Conservation (phyloP, 192 early-diverging fungal genomes). For the Chytriomyces sp. region DNA sequence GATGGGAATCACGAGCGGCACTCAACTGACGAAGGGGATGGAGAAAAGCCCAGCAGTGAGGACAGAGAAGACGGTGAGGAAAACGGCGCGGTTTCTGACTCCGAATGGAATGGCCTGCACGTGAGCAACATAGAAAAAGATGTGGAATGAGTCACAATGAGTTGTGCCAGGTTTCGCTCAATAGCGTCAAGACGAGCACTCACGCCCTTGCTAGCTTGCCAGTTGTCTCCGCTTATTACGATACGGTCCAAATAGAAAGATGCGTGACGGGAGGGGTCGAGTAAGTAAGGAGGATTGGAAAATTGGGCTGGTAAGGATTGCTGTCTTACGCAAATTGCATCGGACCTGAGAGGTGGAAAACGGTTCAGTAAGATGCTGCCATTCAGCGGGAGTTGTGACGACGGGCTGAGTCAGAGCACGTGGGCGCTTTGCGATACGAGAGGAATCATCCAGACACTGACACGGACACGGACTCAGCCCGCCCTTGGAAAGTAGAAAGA, state of each 20-base stretch:
- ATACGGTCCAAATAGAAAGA: too few species aligned
- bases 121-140: background rate
- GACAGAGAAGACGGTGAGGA: conserved; percentile 14
- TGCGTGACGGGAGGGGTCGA: background rate
- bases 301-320: background rate
- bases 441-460: too few species aligned
- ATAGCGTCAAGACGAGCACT: conserved; percentile 4
- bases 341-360: conserved; percentile 7
- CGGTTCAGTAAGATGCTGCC: too few species aligned
- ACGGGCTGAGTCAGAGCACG: too few species aligned
- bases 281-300: too few species aligned
- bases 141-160: background rate
- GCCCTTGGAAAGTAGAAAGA: background rate
- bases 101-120: conserved; percentile 37
- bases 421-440: too few species aligned
- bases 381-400: too few species aligned
- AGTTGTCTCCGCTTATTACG: conserved; percentile 31
- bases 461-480: background rate
- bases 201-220: conserved; percentile 34
- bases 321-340: conserved; percentile 27
- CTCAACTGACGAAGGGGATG: conserved; percentile 35
- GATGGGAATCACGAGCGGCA: background rate
- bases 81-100: conserved; percentile 31
- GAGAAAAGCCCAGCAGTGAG: conserved; percentile 12
- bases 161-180: background rate